A percentile compares a stretch with the other conserved stretches of the same genome.
Conservation (phyloP, 1,284 basidiomycete genomes). For the Ganoderma lucidum region DNA sequence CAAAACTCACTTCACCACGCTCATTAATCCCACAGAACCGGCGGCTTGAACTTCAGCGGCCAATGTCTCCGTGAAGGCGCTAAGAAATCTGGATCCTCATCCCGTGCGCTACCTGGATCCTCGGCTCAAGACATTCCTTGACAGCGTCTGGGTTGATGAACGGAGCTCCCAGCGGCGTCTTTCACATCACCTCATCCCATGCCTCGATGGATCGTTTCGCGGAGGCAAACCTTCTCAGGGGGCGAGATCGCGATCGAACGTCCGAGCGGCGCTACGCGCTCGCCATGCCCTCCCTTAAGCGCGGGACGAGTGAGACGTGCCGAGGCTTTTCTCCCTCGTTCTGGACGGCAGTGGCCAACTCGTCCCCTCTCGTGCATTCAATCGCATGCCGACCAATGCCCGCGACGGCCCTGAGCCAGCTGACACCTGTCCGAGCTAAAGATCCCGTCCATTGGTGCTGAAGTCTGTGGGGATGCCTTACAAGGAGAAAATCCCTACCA, state of each 20-base stretch:
- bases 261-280: slow-evolving; percentile 9
- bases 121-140: background rate
- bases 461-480: slow-evolving; percentile 24
- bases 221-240: slow-evolving; percentile 5
- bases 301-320: slow-evolving; percentile 1
- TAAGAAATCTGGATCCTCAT: background rate
- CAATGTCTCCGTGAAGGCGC: background rate
- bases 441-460: slow-evolving; percentile 14
- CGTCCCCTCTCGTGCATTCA: slow-evolving; percentile 2
- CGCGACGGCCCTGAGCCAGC: slow-evolving; percentile 20
- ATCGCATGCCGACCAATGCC: slow-evolving; percentile 11
- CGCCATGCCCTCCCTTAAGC: background rate
- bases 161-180: slow-evolving; percentile 3
- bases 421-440: slow-evolving; percentile 24
- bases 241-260: slow-evolving; percentile 17
- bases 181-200: slow-evolving; percentile 7
- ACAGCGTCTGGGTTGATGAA: background rate
- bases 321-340: slow-evolving; percentile 8
- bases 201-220: background rate
- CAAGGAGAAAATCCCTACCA: slow-evolving; percentile 27
- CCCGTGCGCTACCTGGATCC: background rate
- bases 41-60: background rate
- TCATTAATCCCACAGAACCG: background rate
- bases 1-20: background rate
- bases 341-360: background rate